phyloP scores from a whole-genome alignment of 2,329 filamentous ascomycete species.

The Curvularia lunata region DNA sequence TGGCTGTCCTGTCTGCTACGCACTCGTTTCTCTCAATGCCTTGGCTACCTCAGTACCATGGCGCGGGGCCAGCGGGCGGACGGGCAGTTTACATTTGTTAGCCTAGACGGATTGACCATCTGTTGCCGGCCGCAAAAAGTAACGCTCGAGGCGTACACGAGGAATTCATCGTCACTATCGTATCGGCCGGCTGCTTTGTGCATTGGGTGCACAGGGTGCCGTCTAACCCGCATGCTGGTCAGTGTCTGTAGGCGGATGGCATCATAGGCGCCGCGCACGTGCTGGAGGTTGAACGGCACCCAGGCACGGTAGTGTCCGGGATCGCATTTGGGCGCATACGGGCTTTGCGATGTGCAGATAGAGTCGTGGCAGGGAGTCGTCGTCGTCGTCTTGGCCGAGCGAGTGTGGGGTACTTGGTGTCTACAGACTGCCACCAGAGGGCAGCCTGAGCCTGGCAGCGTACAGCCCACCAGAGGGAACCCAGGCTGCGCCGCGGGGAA shows the following conservation, averaged over 20 bases:
- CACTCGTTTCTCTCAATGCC: not conserved
- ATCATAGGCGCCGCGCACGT: conserved; percentile 1
- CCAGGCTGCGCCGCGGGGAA: not conserved
- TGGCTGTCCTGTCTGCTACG: not conserved
- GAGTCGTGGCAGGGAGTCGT: not conserved
- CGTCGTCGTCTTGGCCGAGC: not conserved
- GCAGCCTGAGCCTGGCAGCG: not conserved
- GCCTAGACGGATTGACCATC: not conserved
- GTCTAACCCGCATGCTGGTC: not conserved
- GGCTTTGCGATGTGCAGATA: not conserved
- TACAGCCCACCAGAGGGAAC: not conserved
- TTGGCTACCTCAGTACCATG: not conserved
- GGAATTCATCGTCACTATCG: not conserved
- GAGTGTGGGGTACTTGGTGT: conserved; percentile 7
- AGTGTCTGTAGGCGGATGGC: not conserved
- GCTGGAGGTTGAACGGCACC: not conserved
- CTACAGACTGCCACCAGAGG: not conserved
- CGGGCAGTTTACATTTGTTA: not conserved
- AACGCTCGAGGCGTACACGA: not conserved
- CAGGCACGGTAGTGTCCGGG: not conserved
- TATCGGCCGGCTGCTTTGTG: not conserved
- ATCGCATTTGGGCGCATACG: not conserved
- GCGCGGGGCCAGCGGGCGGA: conserved; percentile 7
- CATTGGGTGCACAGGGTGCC: not conserved
- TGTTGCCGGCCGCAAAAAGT: not conserved